Evolutionary conservation across 148 eudicot species (phyloP).

Genomic region (Cornus controversa): DNA sequence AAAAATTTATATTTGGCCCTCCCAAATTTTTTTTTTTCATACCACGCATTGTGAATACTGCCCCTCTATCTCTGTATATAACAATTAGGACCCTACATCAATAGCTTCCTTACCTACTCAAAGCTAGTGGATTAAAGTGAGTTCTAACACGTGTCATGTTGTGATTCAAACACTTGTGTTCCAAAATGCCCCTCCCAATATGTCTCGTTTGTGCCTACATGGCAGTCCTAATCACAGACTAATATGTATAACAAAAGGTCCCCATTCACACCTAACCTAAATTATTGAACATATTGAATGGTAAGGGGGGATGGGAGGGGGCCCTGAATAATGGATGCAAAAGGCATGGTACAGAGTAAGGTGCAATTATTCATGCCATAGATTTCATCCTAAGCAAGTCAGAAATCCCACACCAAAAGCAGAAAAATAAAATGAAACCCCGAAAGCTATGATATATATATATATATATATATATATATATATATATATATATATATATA

Average conservation of each 20-base stretch:
- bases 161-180: slow-evolving; percentile 4
- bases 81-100: background rate
- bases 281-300: slow-evolving; percentile 22
- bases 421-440: slow-evolving; percentile 2
- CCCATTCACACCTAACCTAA: slow-evolving; percentile 17
- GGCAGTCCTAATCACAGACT: slow-evolving; percentile 21
- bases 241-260: slow-evolving; percentile 26
- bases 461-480: too few species aligned
- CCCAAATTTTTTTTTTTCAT: too few species aligned
- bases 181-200: background rate
- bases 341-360: slow-evolving; percentile 29
- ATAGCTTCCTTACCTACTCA: background rate
- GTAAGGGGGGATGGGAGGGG: background rate
- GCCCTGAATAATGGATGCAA: slow-evolving; percentile 32
- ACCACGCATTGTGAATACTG: too few species aligned
- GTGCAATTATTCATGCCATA: slow-evolving; percentile 36
- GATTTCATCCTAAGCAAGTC: slow-evolving; percentile 28
- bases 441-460: slow-evolving; percentile 11
- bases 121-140: background rate
- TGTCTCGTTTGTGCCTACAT: slow-evolving; percentile 9
- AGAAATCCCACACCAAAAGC: slow-evolving; percentile 8
- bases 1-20: too few species aligned
- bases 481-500: too few species aligned
- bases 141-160: slow-evolving; percentile 3
- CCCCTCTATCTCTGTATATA: too few species aligned